Evolutionary conservation across 192 early-diverging fungal species (phyloP).

Genomic region (Podila epicladia): DNA sequence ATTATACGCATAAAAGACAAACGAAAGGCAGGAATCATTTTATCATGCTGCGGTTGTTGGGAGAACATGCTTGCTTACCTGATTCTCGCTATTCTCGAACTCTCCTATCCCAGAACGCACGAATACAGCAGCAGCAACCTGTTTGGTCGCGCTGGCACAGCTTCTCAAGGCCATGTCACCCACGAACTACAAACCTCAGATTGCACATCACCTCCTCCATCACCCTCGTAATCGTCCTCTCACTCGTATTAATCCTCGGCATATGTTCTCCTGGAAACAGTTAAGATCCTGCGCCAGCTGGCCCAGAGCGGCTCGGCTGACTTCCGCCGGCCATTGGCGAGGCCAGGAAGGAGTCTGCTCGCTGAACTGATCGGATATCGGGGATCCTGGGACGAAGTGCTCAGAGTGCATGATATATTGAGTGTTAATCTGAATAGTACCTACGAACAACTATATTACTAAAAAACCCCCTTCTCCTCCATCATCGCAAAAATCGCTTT

Average conservation of each 20-base stretch:
- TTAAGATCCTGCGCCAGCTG: slow-evolving; percentile 47
- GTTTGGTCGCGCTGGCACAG: too few species aligned
- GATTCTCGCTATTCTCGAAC: too few species aligned
- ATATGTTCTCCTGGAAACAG: slow-evolving; percentile 31
- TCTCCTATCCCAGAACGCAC: too few species aligned
- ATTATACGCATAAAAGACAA: too few species aligned
- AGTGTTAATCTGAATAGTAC: too few species aligned
- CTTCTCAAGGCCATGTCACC: slow-evolving; percentile 29
- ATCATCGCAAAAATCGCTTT: too few species aligned
- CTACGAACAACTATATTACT: too few species aligned
- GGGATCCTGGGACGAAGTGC: slow-evolving; percentile 37
- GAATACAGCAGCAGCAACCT: too few species aligned
- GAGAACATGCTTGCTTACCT: too few species aligned
- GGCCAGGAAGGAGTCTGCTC: slow-evolving; percentile 13
- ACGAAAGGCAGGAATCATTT: too few species aligned
- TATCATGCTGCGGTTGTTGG: too few species aligned
- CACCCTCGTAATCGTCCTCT: slow-evolving; percentile 6
- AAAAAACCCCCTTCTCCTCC: too few species aligned
- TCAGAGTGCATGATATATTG: slow-evolving; percentile 6
- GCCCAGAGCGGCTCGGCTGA: slow-evolving; percentile 40
- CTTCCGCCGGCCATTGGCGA: slow-evolving; percentile 18
- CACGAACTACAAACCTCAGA: not conserved
- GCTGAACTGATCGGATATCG: slow-evolving; percentile 28
- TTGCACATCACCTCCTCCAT: not conserved
- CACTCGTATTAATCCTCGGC: slow-evolving; percentile 21